Base-by-base conservation (phyloP, 2,329 filamentous ascomycete species). In the Colletotrichum sp. region DNA sequence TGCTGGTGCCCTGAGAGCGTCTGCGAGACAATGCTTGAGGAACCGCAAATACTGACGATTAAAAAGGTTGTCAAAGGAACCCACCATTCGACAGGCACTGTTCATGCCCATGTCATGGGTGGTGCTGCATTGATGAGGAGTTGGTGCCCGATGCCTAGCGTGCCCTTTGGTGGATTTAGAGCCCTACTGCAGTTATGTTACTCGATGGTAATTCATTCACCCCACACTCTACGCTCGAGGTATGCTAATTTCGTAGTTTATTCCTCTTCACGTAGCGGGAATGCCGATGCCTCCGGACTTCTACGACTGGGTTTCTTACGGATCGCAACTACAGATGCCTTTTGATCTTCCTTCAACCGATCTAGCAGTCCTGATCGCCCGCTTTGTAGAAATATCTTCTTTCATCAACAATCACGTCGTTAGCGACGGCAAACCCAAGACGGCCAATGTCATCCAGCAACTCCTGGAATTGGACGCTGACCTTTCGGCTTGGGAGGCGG, bases 41-140 rank as follows among this genome's bases (percentile, higher is more conserved):
- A 64, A 16, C 7, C 13, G 32, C 30, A 18, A 44, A 26, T 39
- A 62, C 82, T 83, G 67, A 83, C 16, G 22, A 16, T 15, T 34
- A n/a, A n/a, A 18, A 62, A 87, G 86, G 81, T 87, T 12, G 88
- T 88, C n/a, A 88, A 86, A 74, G 87, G 89, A 44, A 86, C 86
- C 5, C 84, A 86, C 44, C 81, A 87, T 69, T 86, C 88, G 28
- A 86, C 89, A 24, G 84, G 87, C 18, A 87, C 87, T 24, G 92
- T 91, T 77, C 89, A 88, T 68, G 89, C 88, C 8, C 92, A 93
- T 80, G 88, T 93, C 62, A 86, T 89, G 79, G 92, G 92, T 2
- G 91, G 91, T 3, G 86, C 90, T 60, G 90, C 92, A 13, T 82
- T 93, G n/a, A 83, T 93, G 22, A 87, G 88, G 72, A 86, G 83